Evolutionary conservation across 257 asterid species (phyloP).

Genomic region (Plantago major): DNA sequence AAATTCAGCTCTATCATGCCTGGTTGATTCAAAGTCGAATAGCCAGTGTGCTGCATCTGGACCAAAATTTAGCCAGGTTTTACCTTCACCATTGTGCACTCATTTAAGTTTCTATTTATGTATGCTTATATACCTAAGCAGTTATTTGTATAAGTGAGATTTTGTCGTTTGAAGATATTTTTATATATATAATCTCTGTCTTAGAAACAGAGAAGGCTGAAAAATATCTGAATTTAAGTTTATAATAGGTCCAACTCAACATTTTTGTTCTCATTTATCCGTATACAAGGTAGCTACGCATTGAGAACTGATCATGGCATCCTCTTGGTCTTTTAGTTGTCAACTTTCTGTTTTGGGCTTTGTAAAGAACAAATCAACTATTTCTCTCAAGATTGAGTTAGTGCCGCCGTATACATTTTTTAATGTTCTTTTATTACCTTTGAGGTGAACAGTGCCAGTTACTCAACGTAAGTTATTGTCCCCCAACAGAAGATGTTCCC

Average conservation of each 20-base stretch:
- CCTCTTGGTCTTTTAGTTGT: too few relatives aligned
- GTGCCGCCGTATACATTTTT: constrained; percentile 2
- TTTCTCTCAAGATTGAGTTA: constrained; percentile 5
- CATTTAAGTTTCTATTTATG: constrained; percentile 9
- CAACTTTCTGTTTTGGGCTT: too few relatives aligned
- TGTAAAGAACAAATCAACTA: background rate
- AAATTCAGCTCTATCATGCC: constrained; percentile 66
- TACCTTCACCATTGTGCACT: constrained; percentile 2
- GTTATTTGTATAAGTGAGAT: background rate
- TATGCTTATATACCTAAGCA: background rate
- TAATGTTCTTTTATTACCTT: background rate
- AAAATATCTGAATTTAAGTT: too few relatives aligned
- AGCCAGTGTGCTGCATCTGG: constrained; percentile 41
- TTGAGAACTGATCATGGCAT: too few relatives aligned
- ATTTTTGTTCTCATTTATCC: too few relatives aligned
- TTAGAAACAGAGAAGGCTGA: too few relatives aligned
- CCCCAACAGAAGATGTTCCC: constrained; percentile 67
- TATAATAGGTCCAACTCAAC: too few relatives aligned
- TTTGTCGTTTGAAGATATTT: background rate
- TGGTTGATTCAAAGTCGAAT: constrained; percentile 37
- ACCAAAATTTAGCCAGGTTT: constrained; percentile 56
- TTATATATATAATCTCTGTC: too few relatives aligned
- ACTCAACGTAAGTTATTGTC: constrained; percentile 78
- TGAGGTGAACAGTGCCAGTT: constrained; percentile 59
- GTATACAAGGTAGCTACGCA: too few relatives aligned